These are phyloP conservation scores for Dothideomycetidae sp. DNA, from an alignment of 2,329 filamentous ascomycete species.

Conservation along the genomic window DNA sequence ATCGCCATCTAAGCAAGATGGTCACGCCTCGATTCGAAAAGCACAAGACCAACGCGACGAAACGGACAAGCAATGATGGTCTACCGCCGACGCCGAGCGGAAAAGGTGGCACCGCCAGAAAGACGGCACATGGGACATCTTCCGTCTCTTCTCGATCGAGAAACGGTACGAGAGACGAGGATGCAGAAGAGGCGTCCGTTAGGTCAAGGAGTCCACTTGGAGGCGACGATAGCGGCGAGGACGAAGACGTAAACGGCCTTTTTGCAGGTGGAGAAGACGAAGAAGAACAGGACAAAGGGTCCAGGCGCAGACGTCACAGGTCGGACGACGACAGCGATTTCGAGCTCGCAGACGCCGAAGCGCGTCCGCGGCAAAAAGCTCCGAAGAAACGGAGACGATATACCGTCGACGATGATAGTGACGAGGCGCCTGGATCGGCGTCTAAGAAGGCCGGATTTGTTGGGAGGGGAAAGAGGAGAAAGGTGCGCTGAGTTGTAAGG, in stretches of 20 bases:
- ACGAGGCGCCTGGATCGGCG: background rate
- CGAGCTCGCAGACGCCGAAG: constrained; percentile 1
- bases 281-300: background rate
- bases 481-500: background rate
- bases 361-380: background rate
- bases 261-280: constrained; percentile 1
- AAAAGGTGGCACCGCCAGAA: background rate
- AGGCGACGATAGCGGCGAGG: background rate
- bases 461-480: background rate
- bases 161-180: background rate
- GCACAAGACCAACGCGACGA: background rate
- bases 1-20: background rate
- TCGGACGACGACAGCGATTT: constrained; percentile 7
- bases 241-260: background rate
- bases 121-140: background rate
- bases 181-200: constrained; percentile 1
- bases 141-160: background rate
- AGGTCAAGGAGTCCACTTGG: background rate
- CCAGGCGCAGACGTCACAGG: background rate
- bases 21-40: constrained; percentile 1
- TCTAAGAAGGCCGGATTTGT: too few relatives aligned
- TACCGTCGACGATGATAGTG: background rate
- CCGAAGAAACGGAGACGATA: background rate
- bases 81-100: background rate
- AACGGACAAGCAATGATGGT: background rate